Conservation (phyloP, 108 stramenopile genomes). For the Cyclotella choctawhatcheeana region DNA sequence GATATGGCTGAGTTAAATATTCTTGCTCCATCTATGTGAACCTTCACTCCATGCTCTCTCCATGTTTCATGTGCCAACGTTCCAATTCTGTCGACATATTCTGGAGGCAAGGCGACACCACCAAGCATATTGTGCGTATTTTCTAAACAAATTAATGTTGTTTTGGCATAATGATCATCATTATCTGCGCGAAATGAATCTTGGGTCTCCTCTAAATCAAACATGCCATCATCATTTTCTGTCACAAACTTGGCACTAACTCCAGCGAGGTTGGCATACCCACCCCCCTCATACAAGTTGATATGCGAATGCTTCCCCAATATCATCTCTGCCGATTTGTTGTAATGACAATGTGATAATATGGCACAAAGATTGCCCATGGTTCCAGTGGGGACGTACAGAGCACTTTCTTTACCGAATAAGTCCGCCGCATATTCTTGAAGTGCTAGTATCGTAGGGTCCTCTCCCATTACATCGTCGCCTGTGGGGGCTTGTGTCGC, state of each 20-base stretch:
- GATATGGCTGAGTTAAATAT: slow-evolving; percentile 93
- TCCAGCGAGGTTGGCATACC: slow-evolving; percentile 69
- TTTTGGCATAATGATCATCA: slow-evolving; percentile 93
- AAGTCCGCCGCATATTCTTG: slow-evolving; percentile 85
- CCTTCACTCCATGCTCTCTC: slow-evolving; percentile 49
- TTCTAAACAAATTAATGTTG: slow-evolving; percentile 90
- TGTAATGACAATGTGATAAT: slow-evolving; percentile 84
- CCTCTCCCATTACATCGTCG: slow-evolving; percentile 98
- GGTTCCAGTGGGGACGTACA: slow-evolving; percentile 96
- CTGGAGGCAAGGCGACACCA: slow-evolving; percentile 82
- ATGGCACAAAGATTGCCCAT: slow-evolving; percentile 96
- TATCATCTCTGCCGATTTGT: slow-evolving; percentile 80
- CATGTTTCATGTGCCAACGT: slow-evolving; percentile 61
- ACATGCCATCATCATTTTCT: slow-evolving; percentile 73
- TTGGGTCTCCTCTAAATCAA: slow-evolving; percentile 64
- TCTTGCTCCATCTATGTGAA: slow-evolving; percentile 95
- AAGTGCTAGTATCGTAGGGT: slow-evolving; percentile 90
- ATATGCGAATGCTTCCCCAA: slow-evolving; percentile 76
- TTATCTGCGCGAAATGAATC: slow-evolving; percentile 70
- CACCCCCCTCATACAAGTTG: slow-evolving; percentile 78
- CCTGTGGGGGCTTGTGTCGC: slow-evolving; percentile 81
- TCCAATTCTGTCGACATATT: slow-evolving; percentile 84
- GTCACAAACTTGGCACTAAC: slow-evolving; percentile 76
- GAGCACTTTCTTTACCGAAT: slow-evolving; percentile 90
- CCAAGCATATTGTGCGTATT: slow-evolving; percentile 97